These are phyloP conservation scores for Sugiyamaella floridensis DNA, from an alignment of 805 yeast species.

Conservation along the genomic window DNA sequence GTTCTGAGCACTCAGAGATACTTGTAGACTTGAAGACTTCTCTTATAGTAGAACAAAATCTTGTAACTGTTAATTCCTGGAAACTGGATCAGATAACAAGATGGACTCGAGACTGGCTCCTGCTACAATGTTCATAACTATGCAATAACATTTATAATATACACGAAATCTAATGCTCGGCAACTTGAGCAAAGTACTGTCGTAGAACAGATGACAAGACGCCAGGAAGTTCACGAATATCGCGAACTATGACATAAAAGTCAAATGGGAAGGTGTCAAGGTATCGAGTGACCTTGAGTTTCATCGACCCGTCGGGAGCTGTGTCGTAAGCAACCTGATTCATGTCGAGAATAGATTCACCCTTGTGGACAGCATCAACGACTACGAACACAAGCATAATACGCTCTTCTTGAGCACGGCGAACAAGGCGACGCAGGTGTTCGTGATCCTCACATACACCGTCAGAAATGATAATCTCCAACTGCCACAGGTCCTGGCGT, in stretches of 20 bases:
- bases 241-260: conserved; percentile 87
- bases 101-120: too few relatives aligned
- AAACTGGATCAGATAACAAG: not conserved
- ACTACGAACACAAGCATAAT: conserved; percentile 93
- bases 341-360: conserved; percentile 89
- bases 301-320: conserved; percentile 62
- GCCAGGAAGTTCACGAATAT: conserved; percentile 83
- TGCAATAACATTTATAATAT: not conserved
- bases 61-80: too few relatives aligned
- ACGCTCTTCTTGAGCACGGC: conserved; percentile 85
- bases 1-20: too few relatives aligned
- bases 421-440: conserved; percentile 70
- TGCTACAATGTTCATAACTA: not conserved
- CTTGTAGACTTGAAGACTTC: too few relatives aligned
- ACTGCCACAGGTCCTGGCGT: conserved; percentile 71
- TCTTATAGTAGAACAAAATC: too few relatives aligned
- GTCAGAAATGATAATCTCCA: conserved; percentile 87
- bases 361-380: conserved; percentile 75
- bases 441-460: conserved; percentile 97
- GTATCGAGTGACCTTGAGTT: conserved; percentile 72
- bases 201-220: conserved; percentile 84
- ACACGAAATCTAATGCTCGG: conserved; percentile 31
- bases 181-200: conserved; percentile 80
- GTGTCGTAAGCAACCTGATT: conserved; percentile 73
- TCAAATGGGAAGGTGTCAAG: conserved; percentile 95